Evolutionary conservation across 2,329 filamentous ascomycete species (phyloP), one percentile per base, ranked within the genome.

Genomic region (Xylaria polymorpha): DNA sequence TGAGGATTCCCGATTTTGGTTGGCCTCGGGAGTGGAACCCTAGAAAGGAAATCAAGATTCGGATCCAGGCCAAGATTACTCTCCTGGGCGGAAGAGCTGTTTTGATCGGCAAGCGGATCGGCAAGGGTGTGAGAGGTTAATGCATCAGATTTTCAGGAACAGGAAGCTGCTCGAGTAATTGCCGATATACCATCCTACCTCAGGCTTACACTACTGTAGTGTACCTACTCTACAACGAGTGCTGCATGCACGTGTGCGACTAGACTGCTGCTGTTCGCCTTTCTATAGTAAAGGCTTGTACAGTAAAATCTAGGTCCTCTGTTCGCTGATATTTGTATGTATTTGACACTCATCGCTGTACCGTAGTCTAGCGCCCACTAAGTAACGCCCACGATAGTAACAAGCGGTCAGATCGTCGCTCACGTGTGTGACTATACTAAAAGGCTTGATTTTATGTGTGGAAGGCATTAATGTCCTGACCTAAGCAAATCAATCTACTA

Each of bases 91-190:
- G 41, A 46, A 59, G 58, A 37, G 29, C 43, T 60, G 64, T 61
- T 64, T 61, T 50, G 64, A 69, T 69, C 59, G 64, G 60, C 67
- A 67, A 35, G 59, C 48, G 48, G 44, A 57, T 57, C 35, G 61
- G 55, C 44, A 0, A 32, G 3, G 46, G 46, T 25, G 55, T 20
- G 55, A 67, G 35, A 35, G 7, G 39, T 56, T 35, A 50, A 64
- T 48, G 58, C 62, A 37, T 48, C 20, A 18, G 15, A 4, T 20
- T 25, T 66, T 48, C 29, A 60, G 56, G 48, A 59, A 58, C 65
- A 59, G 53, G 60, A 58, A 59, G 25, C 37, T 59, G 44, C 29
- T 63, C 20, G 35, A 58, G 14, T 37, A n/a, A 51, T 37, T 61
- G 20, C 51, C 51, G 43, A n/a, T 32, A 46, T 4, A 51, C 37